Evolutionary conservation across 768 basidiomycete genomes (phyloP).

Genomic region (Mycena floridula): DNA sequence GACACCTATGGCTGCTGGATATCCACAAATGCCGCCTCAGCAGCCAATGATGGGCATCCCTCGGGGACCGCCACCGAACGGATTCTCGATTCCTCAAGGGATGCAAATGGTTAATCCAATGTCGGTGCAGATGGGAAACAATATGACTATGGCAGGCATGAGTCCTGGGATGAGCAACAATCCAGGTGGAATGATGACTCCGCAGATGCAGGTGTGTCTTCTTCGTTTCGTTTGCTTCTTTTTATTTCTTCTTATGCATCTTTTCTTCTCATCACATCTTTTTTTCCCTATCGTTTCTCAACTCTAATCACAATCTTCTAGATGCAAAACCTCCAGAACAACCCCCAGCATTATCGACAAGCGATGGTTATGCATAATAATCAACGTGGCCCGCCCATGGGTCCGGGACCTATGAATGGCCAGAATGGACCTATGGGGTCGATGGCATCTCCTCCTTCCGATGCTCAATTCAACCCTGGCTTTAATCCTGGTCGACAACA

Average conservation of each 20-base stretch:
- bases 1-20: conserved; percentile 15
- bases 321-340: background rate
- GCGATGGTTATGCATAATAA: background rate
- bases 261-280: too few relatives aligned
- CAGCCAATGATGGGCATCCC: conserved; percentile 33
- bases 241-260: too few relatives aligned
- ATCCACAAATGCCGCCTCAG: conserved; percentile 25
- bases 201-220: conserved; percentile 33
- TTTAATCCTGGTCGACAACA: background rate
- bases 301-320: background rate
- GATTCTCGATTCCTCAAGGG: conserved; percentile 23
- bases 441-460: too few relatives aligned
- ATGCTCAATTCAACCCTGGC: too few relatives aligned
- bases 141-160: conserved; percentile 15
- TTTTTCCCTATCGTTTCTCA: too few relatives aligned
- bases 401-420: too few relatives aligned
- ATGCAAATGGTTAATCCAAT: conserved; percentile 9
- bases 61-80: conserved; percentile 27
- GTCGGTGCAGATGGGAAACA: conserved; percentile 14
- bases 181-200: conserved; percentile 28
- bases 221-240: too few relatives aligned
- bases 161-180: conserved; percentile 24
- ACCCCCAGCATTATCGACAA: background rate
- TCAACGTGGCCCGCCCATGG: too few relatives aligned
- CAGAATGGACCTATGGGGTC: too few relatives aligned